Evolutionary conservation across 2,329 filamentous ascomycete genomes (phyloP).

Genomic region (Aureobasidium zeae): DNA sequence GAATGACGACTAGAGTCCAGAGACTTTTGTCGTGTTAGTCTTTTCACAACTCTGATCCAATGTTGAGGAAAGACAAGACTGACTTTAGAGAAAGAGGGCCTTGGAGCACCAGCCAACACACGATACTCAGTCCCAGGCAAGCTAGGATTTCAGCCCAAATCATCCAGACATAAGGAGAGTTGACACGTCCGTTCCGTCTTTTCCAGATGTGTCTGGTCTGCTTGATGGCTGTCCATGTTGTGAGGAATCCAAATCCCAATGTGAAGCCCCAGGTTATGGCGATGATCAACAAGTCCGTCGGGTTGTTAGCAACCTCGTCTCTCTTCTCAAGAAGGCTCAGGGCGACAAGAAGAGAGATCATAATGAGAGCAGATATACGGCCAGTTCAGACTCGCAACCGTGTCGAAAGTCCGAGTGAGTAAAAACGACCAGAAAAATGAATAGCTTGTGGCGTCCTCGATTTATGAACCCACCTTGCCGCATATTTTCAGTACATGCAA

Average conservation of each 20-base stretch:
- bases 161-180: slow-evolving; percentile 31
- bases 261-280: slow-evolving; percentile 12
- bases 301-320: neutral
- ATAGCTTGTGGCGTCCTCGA: too few species aligned
- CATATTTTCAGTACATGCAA: too few species aligned
- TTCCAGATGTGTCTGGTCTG: slow-evolving; percentile 24
- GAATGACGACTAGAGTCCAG: neutral
- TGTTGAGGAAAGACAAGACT: too few species aligned
- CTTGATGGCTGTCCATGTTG: slow-evolving; percentile 32
- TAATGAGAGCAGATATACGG: too few species aligned
- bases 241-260: slow-evolving; percentile 35
- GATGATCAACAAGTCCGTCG: slow-evolving; percentile 3
- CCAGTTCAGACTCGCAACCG: too few species aligned
- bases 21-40: neutral
- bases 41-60: neutral
- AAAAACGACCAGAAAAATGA: too few species aligned
- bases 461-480: too few species aligned
- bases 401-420: too few species aligned
- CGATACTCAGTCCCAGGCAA: slow-evolving; percentile 35
- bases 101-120: slow-evolving; percentile 30
- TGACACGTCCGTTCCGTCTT: slow-evolving; percentile 30
- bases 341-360: neutral
- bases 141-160: slow-evolving; percentile 40
- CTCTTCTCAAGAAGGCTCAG: neutral
- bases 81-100: slow-evolving; percentile 7